A percentile compares a stretch with the other conserved stretches of the same genome.
Conservation (phyloP, 345 rosid genomes). For the Arabidopsis suecica region DNA sequence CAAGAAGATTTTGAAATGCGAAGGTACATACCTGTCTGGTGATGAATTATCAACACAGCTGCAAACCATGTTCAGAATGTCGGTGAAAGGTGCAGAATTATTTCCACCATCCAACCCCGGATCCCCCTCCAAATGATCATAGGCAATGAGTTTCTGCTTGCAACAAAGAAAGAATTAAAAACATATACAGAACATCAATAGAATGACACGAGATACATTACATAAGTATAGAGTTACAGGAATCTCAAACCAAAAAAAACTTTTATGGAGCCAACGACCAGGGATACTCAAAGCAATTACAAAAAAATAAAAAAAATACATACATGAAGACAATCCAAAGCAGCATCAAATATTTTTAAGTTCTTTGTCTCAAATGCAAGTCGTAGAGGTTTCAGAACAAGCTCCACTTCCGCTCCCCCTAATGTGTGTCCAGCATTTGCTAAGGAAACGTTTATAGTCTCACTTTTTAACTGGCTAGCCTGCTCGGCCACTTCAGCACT, state of each 20-base stretch:
- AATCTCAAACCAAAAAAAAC: background rate
- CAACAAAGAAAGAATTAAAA: constrained; percentile 36
- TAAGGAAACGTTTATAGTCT: constrained; percentile 61
- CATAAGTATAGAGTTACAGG: constrained; percentile 3
- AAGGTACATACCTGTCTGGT: constrained; percentile 75
- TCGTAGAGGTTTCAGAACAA: constrained; percentile 89
- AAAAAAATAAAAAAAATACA: constrained; percentile 31
- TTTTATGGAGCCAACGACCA: constrained; percentile 13
- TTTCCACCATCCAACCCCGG: constrained; percentile 94
- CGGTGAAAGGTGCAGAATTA: constrained; percentile 80
- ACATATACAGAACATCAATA: constrained; percentile 28
- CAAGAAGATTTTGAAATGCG: constrained; percentile 29
- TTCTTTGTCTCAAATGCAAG: constrained; percentile 94
- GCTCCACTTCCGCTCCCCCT: constrained; percentile 81
- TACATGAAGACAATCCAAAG: constrained; percentile 99
- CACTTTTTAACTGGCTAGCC: constrained; percentile 51
- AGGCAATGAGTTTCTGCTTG: constrained; percentile 89
- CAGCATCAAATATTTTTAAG: constrained; percentile 84
- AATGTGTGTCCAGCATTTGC: constrained; percentile 85
- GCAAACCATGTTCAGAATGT: constrained; percentile 88
- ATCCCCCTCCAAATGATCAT: constrained; percentile 96
- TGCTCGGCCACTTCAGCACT: constrained; percentile 51
- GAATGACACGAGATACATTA: constrained; percentile 18
- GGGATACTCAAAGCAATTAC: constrained; percentile 24
- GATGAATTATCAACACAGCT: constrained; percentile 91